phyloP scores from a whole-genome alignment of 768 basidiomycete species.

The Mycena galericulata region DNA sequence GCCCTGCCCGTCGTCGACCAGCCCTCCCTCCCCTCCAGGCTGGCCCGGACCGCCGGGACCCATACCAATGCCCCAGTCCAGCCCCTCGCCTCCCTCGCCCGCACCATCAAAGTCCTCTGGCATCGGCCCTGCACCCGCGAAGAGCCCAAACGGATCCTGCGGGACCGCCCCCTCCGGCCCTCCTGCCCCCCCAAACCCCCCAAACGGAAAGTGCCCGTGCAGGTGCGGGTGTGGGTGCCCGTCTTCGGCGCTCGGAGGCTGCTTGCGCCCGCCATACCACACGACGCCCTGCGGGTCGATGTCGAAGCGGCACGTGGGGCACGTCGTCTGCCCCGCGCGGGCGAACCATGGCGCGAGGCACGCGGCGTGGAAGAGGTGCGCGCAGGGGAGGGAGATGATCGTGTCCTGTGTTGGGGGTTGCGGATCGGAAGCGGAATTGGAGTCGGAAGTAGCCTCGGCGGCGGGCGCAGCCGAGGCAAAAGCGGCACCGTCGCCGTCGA shows the following conservation, averaged over 20 bases:
- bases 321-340: slow-evolving; percentile 81
- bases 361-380: slow-evolving; percentile 84
- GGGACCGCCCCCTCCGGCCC: not conserved
- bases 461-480: slow-evolving; percentile 28
- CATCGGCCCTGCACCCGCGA: too few species aligned
- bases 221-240: too few species aligned
- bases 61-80: too few species aligned
- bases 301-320: slow-evolving; percentile 87
- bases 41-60: too few species aligned
- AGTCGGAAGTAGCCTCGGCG: slow-evolving; percentile 39
- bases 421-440: slow-evolving; percentile 9
- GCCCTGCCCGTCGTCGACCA: too few species aligned
- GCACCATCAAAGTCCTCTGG: too few species aligned
- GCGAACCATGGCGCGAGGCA: slow-evolving; percentile 90
- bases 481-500: slow-evolving; percentile 58
- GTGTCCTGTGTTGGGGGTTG: slow-evolving; percentile 42
- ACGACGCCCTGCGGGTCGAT: slow-evolving; percentile 80
- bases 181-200: too few species aligned
- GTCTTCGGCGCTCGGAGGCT: too few species aligned
- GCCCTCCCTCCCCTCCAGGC: too few species aligned
- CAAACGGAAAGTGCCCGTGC: too few species aligned
- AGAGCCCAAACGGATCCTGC: not conserved
- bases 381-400: slow-evolving; percentile 80
- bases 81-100: too few species aligned
- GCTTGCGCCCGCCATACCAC: slow-evolving; percentile 32